A percentile compares a stretch with the other conserved stretches of the same genome.
phyloP scores from a whole-genome alignment of 805 yeast species.

The Lachancea meyersii region DNA sequence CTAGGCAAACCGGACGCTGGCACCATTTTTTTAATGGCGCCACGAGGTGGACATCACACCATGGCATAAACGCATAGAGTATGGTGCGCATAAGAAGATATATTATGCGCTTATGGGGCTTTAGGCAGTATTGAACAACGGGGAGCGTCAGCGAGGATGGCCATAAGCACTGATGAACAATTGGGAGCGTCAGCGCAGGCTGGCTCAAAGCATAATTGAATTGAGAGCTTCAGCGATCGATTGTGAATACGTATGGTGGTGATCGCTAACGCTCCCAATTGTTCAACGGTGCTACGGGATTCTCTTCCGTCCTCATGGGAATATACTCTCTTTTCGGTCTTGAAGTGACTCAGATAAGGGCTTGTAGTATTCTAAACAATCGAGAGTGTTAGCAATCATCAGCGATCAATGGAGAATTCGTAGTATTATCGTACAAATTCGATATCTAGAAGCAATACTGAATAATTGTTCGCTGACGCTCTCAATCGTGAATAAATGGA shows the following conservation, averaged over 20 bases:
- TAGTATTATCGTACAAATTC: no score
- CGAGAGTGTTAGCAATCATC: not conserved
- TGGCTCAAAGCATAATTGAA: not conserved
- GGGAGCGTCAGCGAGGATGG: not conserved
- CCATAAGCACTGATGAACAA: not conserved
- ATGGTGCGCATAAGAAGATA: not conserved
- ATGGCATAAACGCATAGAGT: not conserved
- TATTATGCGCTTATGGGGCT: slow-evolving; percentile 1
- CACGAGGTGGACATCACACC: not conserved
- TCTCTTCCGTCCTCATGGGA: no score
- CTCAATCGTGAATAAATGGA: not conserved
- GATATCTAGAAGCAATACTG: no score
- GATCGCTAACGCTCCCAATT: no score
- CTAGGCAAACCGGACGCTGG: not conserved
- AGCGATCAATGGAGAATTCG: not conserved
- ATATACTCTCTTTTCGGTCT: no score
- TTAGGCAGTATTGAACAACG: not conserved
- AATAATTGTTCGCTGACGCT: not conserved
- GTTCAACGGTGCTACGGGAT: no score
- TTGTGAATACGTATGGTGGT: not conserved
- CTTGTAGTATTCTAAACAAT: no score
- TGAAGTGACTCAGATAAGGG: no score
- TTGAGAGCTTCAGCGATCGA: not conserved
- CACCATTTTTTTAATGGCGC: not conserved
- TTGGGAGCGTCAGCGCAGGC: no score